Conservation (phyloP, 2,329 filamentous ascomycete species). For the Rhynchosporium secalis region DNA sequence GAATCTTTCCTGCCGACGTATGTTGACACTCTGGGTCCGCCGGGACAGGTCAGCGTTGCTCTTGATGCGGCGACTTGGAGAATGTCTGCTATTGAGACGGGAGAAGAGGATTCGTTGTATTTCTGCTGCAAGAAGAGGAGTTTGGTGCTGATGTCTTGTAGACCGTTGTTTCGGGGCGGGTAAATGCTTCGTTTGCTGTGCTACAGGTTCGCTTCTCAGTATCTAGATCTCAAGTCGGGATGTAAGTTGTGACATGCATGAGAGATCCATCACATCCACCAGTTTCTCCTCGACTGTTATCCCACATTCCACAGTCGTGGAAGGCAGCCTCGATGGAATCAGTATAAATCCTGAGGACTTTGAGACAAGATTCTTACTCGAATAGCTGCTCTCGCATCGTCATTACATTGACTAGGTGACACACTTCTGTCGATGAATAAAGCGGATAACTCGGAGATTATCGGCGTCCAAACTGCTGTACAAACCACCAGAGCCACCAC, state of each 20-base stretch:
- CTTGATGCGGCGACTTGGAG: slow-evolving; percentile 25
- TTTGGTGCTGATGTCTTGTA: slow-evolving; percentile 25
- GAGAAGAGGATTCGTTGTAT: slow-evolving; percentile 5
- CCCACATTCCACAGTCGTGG: slow-evolving; percentile 29
- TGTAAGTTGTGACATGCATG: slow-evolving; percentile 1
- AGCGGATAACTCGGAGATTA: background rate
- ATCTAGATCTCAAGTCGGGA: background rate
- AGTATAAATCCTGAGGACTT: background rate
- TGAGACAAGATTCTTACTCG: slow-evolving; percentile 14
- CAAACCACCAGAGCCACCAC: background rate
- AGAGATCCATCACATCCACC: slow-evolving; percentile 29
- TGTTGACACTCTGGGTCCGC: slow-evolving; percentile 23
- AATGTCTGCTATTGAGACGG: slow-evolving; percentile 23
- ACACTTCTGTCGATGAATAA: slow-evolving; percentile 21
- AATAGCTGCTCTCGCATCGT: slow-evolving; percentile 28
- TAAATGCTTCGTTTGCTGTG: slow-evolving; percentile 14
- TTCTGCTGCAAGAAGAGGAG: slow-evolving; percentile 20
- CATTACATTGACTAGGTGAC: slow-evolving; percentile 24
- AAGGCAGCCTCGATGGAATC: slow-evolving; percentile 17
- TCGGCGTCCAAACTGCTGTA: slow-evolving; percentile 1
- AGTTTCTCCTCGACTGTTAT: slow-evolving; percentile 18
- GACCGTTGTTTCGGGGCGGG: slow-evolving; percentile 26
- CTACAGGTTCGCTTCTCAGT: background rate
- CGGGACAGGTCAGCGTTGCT: slow-evolving; percentile 25
- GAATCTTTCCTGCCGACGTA: slow-evolving; percentile 27